These are phyloP conservation scores for Exophiala xenobiotica DNA, from an alignment of 2,329 filamentous ascomycete species.

Conservation along the genomic window DNA sequence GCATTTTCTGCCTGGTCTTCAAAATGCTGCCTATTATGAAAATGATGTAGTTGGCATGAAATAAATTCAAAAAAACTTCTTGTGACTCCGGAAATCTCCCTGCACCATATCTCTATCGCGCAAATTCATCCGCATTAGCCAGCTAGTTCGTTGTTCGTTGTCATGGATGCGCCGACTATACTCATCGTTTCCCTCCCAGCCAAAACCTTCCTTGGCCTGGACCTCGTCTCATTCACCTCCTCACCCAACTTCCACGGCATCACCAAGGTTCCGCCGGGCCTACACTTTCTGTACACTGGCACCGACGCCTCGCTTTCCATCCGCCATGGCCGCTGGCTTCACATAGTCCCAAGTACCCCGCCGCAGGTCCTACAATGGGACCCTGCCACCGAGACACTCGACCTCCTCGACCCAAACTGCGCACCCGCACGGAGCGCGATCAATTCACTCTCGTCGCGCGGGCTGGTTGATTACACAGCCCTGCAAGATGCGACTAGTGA, in stretches of 20 bases:
- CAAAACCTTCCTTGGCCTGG: conserved; percentile 51
- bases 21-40: conserved; percentile 9
- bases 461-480: conserved; percentile 27
- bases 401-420: conserved; percentile 33
- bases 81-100: conserved; percentile 3
- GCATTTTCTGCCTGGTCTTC: conserved; percentile 54
- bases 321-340: conserved; percentile 59
- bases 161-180: conserved; percentile 34
- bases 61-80: conserved; percentile 6
- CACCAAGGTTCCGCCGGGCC: conserved; percentile 57
- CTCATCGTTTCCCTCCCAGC: conserved; percentile 47
- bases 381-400: conserved; percentile 37
- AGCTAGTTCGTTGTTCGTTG: neutral
- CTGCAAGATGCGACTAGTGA: conserved; percentile 26
- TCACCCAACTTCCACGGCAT: conserved; percentile 62
- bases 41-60: conserved; percentile 8
- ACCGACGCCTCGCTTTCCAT: conserved; percentile 59
- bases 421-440: conserved; percentile 49
- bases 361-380: conserved; percentile 57
- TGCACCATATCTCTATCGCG: neutral
- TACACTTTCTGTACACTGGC: conserved; percentile 63
- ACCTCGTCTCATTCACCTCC: conserved; percentile 61
- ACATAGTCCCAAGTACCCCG: conserved; percentile 15
- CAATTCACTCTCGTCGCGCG: conserved; percentile 41
- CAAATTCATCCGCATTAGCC: neutral